Evolutionary conservation across 2,329 filamentous ascomycete genomes (phyloP), one percentile per base, ranked within the genome.

Genomic region (Dothideomycetes sp.): DNA sequence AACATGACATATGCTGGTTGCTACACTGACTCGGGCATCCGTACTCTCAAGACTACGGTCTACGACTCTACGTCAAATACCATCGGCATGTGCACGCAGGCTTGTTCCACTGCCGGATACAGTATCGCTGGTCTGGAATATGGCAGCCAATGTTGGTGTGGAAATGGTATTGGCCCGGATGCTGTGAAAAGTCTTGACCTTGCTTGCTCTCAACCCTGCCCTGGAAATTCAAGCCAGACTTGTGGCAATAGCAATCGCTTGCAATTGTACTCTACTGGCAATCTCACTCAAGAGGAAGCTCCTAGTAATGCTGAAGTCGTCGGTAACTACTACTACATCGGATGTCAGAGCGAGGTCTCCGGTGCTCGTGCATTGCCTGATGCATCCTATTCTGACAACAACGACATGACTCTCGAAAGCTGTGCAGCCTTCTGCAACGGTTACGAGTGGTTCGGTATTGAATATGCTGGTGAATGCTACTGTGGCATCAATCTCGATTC

Each of bases 401-500:
- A 46, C 15, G 50, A 45, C 33, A 62, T 67, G 61, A 63, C 64
- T 5, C 49, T 67, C 11, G 60, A 64, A 24, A 53, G 49, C 42
- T 67, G 64, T 47, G 57, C 57, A 2, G 44, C 47, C 28, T 64
- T 50, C 49, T 61, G 58, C 52, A 44, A 44, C 13, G 52, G 46
- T n/a, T 64, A 58, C 46, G 43, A 50, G 29, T 64, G 56, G 45
- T 65, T 63, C 33, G 64, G 62, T 16, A 49, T 60, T 17, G 60
- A 65, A 45, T 63, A 59, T 40, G 52, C 49, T 3, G 45, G 44
- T 7, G 58, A 66, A 47, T 67, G 64, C 44, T 62, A 52, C 34
- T 52, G 54, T 24, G 55, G 54, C 4, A 53, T 52, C 28, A 48
- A 30, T 18, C 41, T 57, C 18, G 44, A 29, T 5, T 31, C 41